phyloP scores from a whole-genome alignment of 106 monocot species.

The Apostasia ramifera region DNA sequence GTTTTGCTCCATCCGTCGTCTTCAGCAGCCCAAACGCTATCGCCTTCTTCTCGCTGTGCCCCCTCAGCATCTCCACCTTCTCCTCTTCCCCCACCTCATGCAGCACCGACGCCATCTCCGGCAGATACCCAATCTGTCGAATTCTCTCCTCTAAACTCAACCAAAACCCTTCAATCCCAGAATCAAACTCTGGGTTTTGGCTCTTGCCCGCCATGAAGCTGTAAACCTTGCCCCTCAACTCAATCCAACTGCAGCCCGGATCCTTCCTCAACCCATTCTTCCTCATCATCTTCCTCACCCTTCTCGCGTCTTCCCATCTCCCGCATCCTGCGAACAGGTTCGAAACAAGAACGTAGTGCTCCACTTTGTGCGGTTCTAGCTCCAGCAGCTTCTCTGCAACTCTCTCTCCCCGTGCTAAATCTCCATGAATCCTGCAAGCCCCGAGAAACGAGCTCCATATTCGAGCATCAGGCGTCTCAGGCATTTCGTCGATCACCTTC shows the following conservation, averaged over 20 bases:
- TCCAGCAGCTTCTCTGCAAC: conserved; percentile 44
- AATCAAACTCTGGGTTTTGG: conserved; percentile 14
- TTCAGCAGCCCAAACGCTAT: conserved; percentile 43
- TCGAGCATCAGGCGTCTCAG: conserved; percentile 42
- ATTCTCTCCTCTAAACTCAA: conserved; percentile 39
- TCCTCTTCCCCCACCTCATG: conserved; percentile 49
- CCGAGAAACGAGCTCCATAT: conserved; percentile 46
- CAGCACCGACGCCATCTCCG: conserved; percentile 37
- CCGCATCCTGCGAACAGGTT: conserved; percentile 49
- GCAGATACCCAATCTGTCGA: conserved; percentile 37
- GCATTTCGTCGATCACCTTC: conserved; percentile 41
- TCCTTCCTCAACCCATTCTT: conserved; percentile 48
- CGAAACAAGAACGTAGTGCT: conserved; percentile 59
- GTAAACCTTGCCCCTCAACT: conserved; percentile 35
- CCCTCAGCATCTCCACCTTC: conserved; percentile 34
- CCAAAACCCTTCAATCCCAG: conserved; percentile 27
- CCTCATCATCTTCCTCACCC: conserved; percentile 43
- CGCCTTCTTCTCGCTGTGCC: conserved; percentile 65
- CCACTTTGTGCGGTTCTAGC: conserved; percentile 51
- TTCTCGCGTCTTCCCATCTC: conserved; percentile 62
- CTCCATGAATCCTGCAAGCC: conserved; percentile 52
- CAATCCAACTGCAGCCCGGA: conserved; percentile 65
- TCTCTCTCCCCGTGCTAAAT: conserved; percentile 44
- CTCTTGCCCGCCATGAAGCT: conserved; percentile 38
- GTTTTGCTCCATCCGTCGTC: conserved; percentile 6